These are phyloP conservation scores for Heterobasidion parviporum DNA, from an alignment of 1,284 basidiomycete species.

Conservation along the genomic window DNA sequence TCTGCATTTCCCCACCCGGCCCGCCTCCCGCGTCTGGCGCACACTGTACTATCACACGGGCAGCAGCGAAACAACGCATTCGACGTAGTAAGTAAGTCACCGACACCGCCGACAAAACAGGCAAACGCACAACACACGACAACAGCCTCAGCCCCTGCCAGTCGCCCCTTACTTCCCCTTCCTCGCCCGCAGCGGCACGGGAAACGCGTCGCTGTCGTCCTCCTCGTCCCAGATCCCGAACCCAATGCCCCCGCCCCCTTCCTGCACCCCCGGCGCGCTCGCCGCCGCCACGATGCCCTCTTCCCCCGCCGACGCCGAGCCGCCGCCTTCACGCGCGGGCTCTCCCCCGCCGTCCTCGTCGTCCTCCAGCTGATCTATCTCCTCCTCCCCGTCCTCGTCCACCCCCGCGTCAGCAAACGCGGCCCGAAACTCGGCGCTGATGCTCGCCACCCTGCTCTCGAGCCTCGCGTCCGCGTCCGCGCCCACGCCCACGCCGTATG, in stretches of 20 bases:
- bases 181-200: slow-evolving; percentile 11
- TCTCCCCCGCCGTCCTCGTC: slow-evolving; percentile 10
- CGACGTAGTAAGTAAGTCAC: too few species aligned
- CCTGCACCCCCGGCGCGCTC: background rate
- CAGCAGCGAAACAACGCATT: too few species aligned
- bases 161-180: slow-evolving; percentile 5
- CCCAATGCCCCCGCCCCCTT: background rate
- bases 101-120: too few species aligned
- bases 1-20: too few species aligned
- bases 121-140: background rate
- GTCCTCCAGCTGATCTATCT: slow-evolving; percentile 28
- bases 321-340: background rate
- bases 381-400: slow-evolving; percentile 19
- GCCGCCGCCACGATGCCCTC: background rate
- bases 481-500: background rate
- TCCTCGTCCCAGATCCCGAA: slow-evolving; percentile 18
- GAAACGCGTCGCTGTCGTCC: slow-evolving; percentile 18
- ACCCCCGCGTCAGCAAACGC: background rate
- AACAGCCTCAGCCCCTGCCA: background rate
- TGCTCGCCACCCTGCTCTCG: background rate
- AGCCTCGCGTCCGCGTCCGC: background rate
- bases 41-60: too few species aligned
- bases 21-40: too few species aligned
- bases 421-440: background rate
- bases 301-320: background rate